Evolutionary conservation across 305 asterid genomes (phyloP), one percentile per base, ranked within the genome.

Genomic region (Fraxinus latifolia): DNA sequence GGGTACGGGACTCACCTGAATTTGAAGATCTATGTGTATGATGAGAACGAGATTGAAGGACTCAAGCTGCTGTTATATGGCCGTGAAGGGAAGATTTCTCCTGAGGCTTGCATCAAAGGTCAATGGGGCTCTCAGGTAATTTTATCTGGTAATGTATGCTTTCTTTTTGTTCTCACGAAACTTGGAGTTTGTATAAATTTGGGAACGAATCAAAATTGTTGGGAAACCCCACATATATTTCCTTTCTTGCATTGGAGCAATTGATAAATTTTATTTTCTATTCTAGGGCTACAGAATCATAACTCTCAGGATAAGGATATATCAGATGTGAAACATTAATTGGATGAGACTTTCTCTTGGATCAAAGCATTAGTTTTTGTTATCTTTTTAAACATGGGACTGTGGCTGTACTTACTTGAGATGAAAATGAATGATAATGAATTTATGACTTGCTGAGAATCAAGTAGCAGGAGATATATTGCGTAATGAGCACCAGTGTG

Each of bases 91-190:
- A 92, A 89, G 80, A 92, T 93, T 82, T 84, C 92, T 8, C 82
- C 94, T 70, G 93, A 89, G 53, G 89, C 93, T 78, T 96, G 99
- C 78, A 76, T 91, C 36, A 95, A 94, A 85, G 99, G 97, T 31
- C 99, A 96, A 84, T 96, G 98, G 99, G 98, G 97, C 62, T 90
- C 96, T 39, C 98, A 95, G 97, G 99, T 93, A 86, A 32, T 21
- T 21, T 68, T 29, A 8, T 12, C 42, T 77, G 58, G 21, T 68
- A 5, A 29, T 85, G 70, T 44, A 4, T 36, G 42, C 4, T 44
- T 34, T 70, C 11, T n/a, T 80, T 65, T 76, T 74, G 37, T 12
- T 67, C 74, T 67, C 3, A 12, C 19, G 27, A 67, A 67, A 29
- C 36, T 67, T 67, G 74, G 37, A 68, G 39, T 29, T 68, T 14